Percentiles rank a stretch among this genome's conserved stretches.
Conservation (phyloP, 176 grass and related monocot genomes). For the Tuctoria greenei region DNA sequence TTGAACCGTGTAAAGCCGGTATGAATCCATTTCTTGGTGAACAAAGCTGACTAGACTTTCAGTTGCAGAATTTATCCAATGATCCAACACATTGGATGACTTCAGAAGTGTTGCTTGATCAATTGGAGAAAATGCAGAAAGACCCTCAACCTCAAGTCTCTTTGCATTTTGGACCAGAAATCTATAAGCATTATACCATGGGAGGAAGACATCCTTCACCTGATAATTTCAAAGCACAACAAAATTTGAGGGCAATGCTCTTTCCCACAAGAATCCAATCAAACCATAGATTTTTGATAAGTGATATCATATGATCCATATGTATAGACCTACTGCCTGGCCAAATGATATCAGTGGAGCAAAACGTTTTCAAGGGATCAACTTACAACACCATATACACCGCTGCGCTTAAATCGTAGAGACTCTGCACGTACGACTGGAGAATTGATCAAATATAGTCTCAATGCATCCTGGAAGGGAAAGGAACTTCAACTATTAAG, state of each 20-base stretch:
- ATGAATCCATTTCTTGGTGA: constrained; percentile 95
- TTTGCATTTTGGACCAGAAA: constrained; percentile 99
- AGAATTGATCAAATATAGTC: constrained; percentile 93
- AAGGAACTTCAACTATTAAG: constrained; percentile 18
- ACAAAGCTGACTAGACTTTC: constrained; percentile 97
- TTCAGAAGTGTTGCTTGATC: constrained; percentile 60
- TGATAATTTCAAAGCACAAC: constrained; percentile 37
- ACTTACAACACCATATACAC: constrained; percentile 96
- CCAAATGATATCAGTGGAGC: constrained; percentile 1
- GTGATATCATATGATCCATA: constrained; percentile 25
- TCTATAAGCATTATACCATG: constrained; percentile 98
- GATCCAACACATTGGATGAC: constrained; percentile 93
- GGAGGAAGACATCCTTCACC: constrained; percentile 99
- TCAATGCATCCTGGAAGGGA: constrained; percentile 84
- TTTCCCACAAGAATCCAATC: constrained; percentile 27
- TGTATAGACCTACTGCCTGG: constrained; percentile 28
- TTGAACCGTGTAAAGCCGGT: constrained; percentile 84
- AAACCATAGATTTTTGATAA: background rate
- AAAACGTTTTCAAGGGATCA: constrained; percentile 16
- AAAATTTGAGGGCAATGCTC: constrained; percentile 13
- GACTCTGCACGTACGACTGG: constrained; percentile 94
- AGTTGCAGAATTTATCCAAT: constrained; percentile 98
- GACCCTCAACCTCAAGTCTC: constrained; percentile 90
- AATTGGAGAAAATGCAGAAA: constrained; percentile 62
- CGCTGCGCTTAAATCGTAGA: constrained; percentile 85